Base-by-base conservation (phyloP, 352 stramenopile species). In the Phytophthora europaea region DNA sequence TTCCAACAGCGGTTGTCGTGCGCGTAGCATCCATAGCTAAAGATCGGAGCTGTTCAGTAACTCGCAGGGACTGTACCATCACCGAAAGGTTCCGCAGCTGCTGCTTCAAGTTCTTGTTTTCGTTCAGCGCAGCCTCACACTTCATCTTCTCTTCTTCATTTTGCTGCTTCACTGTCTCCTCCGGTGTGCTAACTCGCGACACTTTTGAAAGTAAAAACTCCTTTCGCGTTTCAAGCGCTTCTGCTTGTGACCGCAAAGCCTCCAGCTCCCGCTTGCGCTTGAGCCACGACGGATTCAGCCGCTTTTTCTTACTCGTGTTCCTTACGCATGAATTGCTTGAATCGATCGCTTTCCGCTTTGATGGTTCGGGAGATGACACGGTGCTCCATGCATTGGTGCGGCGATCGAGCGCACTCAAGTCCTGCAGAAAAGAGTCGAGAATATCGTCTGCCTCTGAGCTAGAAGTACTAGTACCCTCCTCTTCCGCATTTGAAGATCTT, bases 221-320 rank as follows among this genome's bases (percentile, higher is more conserved):
- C 23, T 56, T 26, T 15, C 43, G 61, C 26, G 26, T 53, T 16
- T 70, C 13, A 2, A 70, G 23, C 20, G 31, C 33, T 56, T 43
- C 23, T 18, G 13, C 57, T 47, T 70, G 6, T 50, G 56, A 13
- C n/a, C 54, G 45, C 3, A 70, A 26, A 12, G 28, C 23, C 6
- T 47, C 22, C 45, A 70, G 23, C 34, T 70, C 64, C n/a, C 34
- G 40, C 53, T 70, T 65, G 7, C 53, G 53, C 38, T 56, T 61
- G 52, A 56, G 36, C 40, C 51, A 69, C 23, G 61, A 57, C 52
- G 50, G 50, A 31, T 48, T 67, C 34, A 5, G 1, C 12, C 47
- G 47, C 16, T 47, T 61, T 45, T 61, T 61, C 18, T 51, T 69
- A 36, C 16, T 31, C 9, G 7, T 0, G 22, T 15, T 50, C 2